Base-by-base conservation (phyloP, 2,329 filamentous ascomycete genomes). In the Neofusicoccum sp. region DNA sequence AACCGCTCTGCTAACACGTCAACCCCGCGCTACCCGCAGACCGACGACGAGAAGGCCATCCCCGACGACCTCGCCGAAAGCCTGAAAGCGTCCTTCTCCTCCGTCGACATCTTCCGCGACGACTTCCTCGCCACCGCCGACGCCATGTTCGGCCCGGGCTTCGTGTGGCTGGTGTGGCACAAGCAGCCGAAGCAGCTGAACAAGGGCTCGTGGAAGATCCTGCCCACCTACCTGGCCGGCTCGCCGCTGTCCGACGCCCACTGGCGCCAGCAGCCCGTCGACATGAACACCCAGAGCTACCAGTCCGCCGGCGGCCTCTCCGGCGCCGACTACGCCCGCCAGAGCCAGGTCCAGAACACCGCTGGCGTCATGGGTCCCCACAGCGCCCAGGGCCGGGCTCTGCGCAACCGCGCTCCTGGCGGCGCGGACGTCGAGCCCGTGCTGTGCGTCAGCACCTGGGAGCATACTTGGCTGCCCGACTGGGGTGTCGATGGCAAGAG, bases 71-170 rank as follows among this genome's bases (percentile, higher is more conserved):
- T 96, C 63, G 75, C 80, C 68, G 66, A 71, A 61, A 81, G 84
- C 61, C 85, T 98, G 67, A 80, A 84, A 69, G 78, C 80, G 66
- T 86, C 86, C 69, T 98, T 96, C 80, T 89, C 89, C 71, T 91
- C 88, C 68, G 80, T 96, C 68, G 89, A 96, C 65, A 93, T 89
- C 31, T 86, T 99, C 62, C 87, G 87, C 72, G 82, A 83, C 68
- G 90, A 95, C 73, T 87, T 99, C 76, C 76, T 95, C 70, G 80
- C 87, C 65, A 96, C 89, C 41, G 93, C 93, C 62, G 82, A 86
- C 66, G 84, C 87, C 78, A 97, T 98, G 92, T 98, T 99, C 79
- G 95, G 93, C 59, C 93, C 93, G 0, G 95, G 95, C 65, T 98
- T 96, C 78, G 89, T 98, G 72, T 99, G 95, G 95, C 87, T 99